A percentile compares a stretch with the other conserved stretches of the same genome.
Conservation (phyloP, 305 asterid genomes). For the Fraxinus baroniana region DNA sequence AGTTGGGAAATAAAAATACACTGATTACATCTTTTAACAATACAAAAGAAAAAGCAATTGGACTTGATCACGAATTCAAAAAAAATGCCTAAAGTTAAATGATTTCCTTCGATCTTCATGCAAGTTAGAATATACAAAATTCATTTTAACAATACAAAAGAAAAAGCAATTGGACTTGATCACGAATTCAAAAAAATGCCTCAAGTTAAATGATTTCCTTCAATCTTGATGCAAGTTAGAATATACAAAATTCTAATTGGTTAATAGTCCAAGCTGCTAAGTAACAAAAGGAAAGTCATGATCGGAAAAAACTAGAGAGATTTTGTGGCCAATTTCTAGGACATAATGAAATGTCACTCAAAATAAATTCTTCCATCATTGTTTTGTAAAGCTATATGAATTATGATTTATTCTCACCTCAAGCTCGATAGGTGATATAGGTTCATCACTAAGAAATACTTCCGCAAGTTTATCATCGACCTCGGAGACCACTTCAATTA, state of each 20-base stretch:
- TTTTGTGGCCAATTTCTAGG: constrained; percentile 7
- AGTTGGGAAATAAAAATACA: not conserved
- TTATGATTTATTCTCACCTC: constrained; percentile 51
- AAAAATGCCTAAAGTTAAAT: not conserved
- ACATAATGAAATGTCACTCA: not conserved
- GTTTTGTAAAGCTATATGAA: constrained; percentile 2
- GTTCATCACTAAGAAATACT: constrained; percentile 79
- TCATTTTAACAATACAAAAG: not conserved
- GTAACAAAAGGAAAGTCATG: constrained; percentile 7
- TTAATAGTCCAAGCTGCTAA: not conserved
- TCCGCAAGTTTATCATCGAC: constrained; percentile 95
- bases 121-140: constrained; percentile 1
- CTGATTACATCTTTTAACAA: not conserved
- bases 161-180: not conserved
- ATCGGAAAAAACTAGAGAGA: not conserved
- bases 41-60: not conserved
- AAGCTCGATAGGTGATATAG: constrained; percentile 72
- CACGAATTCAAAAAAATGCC: not conserved
- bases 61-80: not conserved
- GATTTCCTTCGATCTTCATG: not conserved
- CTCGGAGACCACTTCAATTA: constrained; percentile 83
- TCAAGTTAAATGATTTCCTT: not conserved
- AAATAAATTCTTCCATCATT: not conserved
- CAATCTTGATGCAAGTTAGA: constrained; percentile 4
- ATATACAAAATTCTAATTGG: not conserved